Evolutionary conservation across 148 eudicot genomes (phyloP), one percentile per base, ranked within the genome.

Genomic region (Rhododendron molle): DNA sequence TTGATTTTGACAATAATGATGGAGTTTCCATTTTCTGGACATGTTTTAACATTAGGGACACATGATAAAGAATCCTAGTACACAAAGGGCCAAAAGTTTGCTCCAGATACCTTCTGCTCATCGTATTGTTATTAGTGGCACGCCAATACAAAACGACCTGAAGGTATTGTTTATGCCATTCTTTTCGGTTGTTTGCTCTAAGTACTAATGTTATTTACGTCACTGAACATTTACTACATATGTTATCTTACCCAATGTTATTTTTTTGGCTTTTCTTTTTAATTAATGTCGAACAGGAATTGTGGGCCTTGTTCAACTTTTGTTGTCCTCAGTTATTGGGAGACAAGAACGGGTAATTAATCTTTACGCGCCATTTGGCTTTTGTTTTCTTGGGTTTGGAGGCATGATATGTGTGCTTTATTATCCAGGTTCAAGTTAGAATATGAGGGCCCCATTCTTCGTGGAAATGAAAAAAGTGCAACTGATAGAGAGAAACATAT

Each of bases 51-150:
- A 52, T 84, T 82, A 97, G 99, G 99, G 99, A 40, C 99, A 97
- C 89, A 94, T 97, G 81, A 97, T 97, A 81, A 97, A 97, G 89
- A 97, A 97, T 93, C 99, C 99, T 65, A 88, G 92, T 83, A 97
- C 99, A 43, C 99, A 97, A 85, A 94, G 99, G 89, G 98, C 99
- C 38, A 94, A 97, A 89, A 95, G 99, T 87, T 93, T 97, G 94
- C 95, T 95, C 83, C 92, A 91, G 87, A 92, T 97, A 84, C 98
- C 99, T 18, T 93, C 95, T 87, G 90, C 92, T 83, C 93, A 94
- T 86, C 99, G 99, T 49, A 93, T 97, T 84, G 81, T 97, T 72
- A 97, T 97, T 30, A 97, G 99, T 89, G 99, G 99, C 89, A 97
- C 99, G 5, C 99, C 99, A 80, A 89, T 97, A 85, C 99, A 97